Evolutionary conservation across 768 basidiomycete species (phyloP), one percentile per base, ranked within the genome.

Genomic region (Tremella fuciformis): DNA sequence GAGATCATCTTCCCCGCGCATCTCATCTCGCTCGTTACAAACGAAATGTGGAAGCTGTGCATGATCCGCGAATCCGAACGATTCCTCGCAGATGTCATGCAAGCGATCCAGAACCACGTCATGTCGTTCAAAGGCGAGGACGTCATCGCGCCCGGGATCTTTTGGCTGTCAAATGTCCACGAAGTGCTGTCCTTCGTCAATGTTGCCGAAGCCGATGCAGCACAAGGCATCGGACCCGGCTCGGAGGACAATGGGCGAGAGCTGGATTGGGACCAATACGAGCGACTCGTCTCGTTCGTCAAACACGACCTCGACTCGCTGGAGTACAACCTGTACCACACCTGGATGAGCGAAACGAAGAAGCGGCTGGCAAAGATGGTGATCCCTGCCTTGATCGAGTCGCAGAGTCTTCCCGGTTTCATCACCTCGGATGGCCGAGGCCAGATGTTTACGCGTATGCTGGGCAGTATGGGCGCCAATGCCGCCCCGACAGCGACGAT

Each of bases 41-140:
- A 99, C 77, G 96, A 98, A 78, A 99, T 99, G 96, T 98, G 96
- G 96, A 97, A 96, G 78, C 92, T 94, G 70, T 91, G 93, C 50
- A 84, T 99, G 65, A 97, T 98, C 65, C 83, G 86, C 15, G 96
- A 99, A 78, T 94, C 91, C 79, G 96, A 98, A 78, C 83, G 93
- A 49, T 98, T 99, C 84, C 81, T 99, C 58, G 96, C 96, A 37
- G 98, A 94, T 75, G 89, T 98, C 56, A 98, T 98, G 94, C 93
- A 97, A 77, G 88, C 87, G 2, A 88, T 99, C 58, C 96, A 99
- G 80, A 83, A 87, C 22, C 91, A 98, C 79, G 92, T 98, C 64
- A 97, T 98, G 92, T 66, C 66, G 13, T 96, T 91, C 81, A 83
- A 83, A 13, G 87, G 91, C 62, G 96, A 99, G 77, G 96, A 98